These are phyloP conservation scores for Xylariaceae sp. DNA, from an alignment of 2,329 filamentous ascomycete species.

Conservation along the genomic window DNA sequence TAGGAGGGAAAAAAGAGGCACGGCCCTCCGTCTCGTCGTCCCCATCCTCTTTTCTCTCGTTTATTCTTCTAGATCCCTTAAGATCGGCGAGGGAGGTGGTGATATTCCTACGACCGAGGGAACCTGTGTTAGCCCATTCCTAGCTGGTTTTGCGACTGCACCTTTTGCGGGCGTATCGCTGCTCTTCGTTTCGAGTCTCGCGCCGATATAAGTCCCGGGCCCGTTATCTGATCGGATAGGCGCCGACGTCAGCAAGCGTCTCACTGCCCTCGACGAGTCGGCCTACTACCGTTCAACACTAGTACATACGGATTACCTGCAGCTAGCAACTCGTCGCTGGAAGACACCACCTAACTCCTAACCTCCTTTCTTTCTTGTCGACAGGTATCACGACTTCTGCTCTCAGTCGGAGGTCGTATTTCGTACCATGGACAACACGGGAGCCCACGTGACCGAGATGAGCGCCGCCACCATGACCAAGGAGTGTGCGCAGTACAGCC, in stretches of 20 bases:
- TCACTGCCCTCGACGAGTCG: neutral
- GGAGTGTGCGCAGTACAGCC: conserved; percentile 68
- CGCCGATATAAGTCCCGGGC: neutral
- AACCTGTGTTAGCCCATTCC: neutral
- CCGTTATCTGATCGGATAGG: neutral
- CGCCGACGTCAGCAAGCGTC: neutral
- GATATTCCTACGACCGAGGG: neutral
- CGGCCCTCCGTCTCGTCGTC: neutral
- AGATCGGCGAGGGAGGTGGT: neutral
- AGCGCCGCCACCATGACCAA: conserved; percentile 44
- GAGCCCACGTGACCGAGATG: conserved; percentile 31
- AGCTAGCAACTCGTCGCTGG: neutral
- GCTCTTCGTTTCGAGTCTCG: neutral
- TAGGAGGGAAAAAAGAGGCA: conserved; percentile 2
- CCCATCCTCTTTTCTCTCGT: conserved; percentile 3
- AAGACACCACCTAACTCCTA: neutral
- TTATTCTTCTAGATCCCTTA: neutral
- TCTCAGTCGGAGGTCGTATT: conserved; percentile 5
- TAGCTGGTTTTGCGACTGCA: neutral
- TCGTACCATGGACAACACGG: conserved; percentile 28
- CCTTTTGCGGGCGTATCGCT: neutral
- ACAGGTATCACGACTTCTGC: conserved; percentile 9
- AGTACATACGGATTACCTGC: neutral
- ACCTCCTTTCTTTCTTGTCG: conserved; percentile 8
- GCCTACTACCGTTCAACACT: neutral